Evolutionary conservation across 2,329 filamentous ascomycete species (phyloP).

Genomic region (Lecanicillium sp.): DNA sequence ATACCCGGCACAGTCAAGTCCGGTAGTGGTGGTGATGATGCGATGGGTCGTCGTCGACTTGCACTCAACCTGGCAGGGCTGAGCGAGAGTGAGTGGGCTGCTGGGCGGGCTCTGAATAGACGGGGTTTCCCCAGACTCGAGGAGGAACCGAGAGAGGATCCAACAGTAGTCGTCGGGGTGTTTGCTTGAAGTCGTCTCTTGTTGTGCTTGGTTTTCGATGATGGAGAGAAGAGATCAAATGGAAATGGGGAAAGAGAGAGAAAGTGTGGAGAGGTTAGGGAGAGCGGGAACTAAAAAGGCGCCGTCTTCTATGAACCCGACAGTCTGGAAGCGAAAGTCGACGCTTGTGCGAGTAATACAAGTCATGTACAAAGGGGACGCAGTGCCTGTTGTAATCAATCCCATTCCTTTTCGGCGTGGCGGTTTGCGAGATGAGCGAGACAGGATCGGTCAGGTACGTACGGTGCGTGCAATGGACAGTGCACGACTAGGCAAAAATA

Average conservation of each 20-base stretch:
- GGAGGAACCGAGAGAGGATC: no score
- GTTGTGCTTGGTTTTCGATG: no score
- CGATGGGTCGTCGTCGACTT: no score
- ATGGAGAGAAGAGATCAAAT: slow-evolving; percentile 1
- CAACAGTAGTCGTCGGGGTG: no score
- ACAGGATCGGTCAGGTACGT: slow-evolving; percentile 11
- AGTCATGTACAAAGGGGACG: background rate
- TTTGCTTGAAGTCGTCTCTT: background rate
- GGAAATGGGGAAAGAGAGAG: slow-evolving; percentile 12
- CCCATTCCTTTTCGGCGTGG: slow-evolving; percentile 12
- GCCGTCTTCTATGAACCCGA: slow-evolving; percentile 7
- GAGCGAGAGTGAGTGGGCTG: no score
- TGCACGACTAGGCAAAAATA: no score
- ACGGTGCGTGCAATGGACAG: no score
- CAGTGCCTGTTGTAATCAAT: background rate
- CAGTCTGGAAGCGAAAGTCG: slow-evolving; percentile 1
- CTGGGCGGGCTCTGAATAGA: no score
- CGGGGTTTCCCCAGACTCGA: no score
- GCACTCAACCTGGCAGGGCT: no score
- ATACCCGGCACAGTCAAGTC: no score
- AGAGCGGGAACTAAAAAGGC: slow-evolving; percentile 13
- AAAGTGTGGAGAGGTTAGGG: slow-evolving; percentile 10
- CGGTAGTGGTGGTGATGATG: no score
- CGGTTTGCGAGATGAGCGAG: slow-evolving; percentile 11
- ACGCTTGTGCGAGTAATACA: background rate